These are phyloP conservation scores for Neolentinus lepideus DNA, from an alignment of 1,284 basidiomycete species.

Conservation along the genomic window DNA sequence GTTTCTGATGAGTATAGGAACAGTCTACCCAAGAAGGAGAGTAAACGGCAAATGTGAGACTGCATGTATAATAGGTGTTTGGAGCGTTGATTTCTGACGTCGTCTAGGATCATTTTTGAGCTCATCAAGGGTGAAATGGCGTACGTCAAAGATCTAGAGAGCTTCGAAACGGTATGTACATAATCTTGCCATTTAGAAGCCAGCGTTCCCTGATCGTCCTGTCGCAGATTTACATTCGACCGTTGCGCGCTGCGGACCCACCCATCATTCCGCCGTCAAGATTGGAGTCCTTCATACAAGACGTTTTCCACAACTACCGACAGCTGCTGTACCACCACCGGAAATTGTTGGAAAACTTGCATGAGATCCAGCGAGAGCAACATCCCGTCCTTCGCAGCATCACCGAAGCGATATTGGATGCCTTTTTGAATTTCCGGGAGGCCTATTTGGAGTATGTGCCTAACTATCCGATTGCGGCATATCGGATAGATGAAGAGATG, in stretches of 20 bases:
- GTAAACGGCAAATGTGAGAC: conserved; percentile 86
- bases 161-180: conserved; percentile 66
- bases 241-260: conserved; percentile 67
- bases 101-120: conserved; percentile 81
- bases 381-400: conserved; percentile 81
- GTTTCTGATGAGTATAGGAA: conserved; percentile 64
- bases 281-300: conserved; percentile 74
- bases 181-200: background rate
- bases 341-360: conserved; percentile 71
- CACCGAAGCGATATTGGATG: conserved; percentile 82
- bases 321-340: conserved; percentile 75
- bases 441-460: conserved; percentile 92
- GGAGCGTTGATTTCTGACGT: conserved; percentile 1
- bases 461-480: conserved; percentile 91
- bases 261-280: conserved; percentile 71
- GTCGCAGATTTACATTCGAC: conserved; percentile 66
- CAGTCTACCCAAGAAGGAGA: conserved; percentile 67
- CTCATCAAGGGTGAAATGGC: conserved; percentile 94
- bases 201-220: background rate
- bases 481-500: conserved; percentile 86
- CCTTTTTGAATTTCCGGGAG: conserved; percentile 88
- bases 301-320: conserved; percentile 90
- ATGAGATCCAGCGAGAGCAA: conserved; percentile 85
- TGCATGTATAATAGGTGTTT: conserved; percentile 10
- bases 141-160: conserved; percentile 90